These are phyloP conservation scores for Microascus cirrosus DNA, from an alignment of 2,329 filamentous ascomycete species.

Conservation along the genomic window DNA sequence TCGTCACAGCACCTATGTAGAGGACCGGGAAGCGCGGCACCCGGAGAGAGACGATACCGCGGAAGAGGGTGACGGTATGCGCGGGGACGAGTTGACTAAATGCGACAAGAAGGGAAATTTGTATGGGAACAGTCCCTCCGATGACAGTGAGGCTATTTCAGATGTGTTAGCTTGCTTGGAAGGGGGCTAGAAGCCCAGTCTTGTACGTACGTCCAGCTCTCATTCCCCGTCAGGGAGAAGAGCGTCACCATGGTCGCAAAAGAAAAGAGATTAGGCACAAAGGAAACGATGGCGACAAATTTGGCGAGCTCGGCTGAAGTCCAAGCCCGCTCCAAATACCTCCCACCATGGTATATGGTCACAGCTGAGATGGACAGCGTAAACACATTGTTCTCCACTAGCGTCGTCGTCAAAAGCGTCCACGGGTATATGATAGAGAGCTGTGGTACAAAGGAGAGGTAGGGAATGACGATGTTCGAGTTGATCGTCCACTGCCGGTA, in stretches of 20 bases:
- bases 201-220: conserved; percentile 55
- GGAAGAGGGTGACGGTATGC: conserved; percentile 90
- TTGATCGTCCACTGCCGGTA: conserved; percentile 56
- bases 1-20: conserved; percentile 63
- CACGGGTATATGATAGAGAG: conserved; percentile 81
- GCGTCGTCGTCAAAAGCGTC: conserved; percentile 76
- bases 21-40: conserved; percentile 63
- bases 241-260: conserved; percentile 65
- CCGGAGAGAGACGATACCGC: conserved; percentile 76
- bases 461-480: conserved; percentile 64
- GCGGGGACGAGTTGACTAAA: conserved; percentile 97
- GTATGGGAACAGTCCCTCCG: conserved; percentile 77
- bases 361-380: conserved; percentile 66
- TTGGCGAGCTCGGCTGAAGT: conserved; percentile 85
- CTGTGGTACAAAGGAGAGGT: conserved; percentile 77
- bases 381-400: conserved; percentile 90
- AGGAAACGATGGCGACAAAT: conserved; percentile 65
- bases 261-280: conserved; percentile 70
- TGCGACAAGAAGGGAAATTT: conserved; percentile 88
- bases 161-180: conserved; percentile 9
- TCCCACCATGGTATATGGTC: conserved; percentile 82
- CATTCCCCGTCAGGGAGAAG: conserved; percentile 57
- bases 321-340: conserved; percentile 94
- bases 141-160: conserved; percentile 60
- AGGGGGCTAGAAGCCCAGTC: neutral